Evolutionary conservation across 2,329 filamentous ascomycete species (phyloP), one percentile per base, ranked within the genome.

Genomic region (Fusarium staphyleae): DNA sequence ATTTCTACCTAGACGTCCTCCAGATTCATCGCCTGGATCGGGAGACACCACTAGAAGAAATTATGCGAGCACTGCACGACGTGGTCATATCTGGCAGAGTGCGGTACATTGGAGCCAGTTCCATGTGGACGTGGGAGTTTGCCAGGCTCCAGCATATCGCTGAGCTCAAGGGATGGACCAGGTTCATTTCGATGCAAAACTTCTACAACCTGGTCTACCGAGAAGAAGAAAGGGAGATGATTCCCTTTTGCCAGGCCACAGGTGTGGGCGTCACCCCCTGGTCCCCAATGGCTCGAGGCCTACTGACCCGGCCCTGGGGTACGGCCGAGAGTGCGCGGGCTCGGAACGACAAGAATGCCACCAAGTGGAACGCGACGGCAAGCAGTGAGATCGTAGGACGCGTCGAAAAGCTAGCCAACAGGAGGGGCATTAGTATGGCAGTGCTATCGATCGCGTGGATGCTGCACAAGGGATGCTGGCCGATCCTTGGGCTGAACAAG

Each of bases 371-470:
- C 26, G 55, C 55, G 12, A 48, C 53, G 15, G 62, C 50, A 3
- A 68, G 52, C 46, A 33, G 48, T 34, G 58, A 60, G 36, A 64
- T 71, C 54, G 55, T 73, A 57, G 55, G 68, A 62, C 52, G 69
- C 42, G 61, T 74, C 5, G 77, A 85, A 69, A 79, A 87, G 69
- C 62, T 87, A 18, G 82, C 84, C 1, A 75, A 78, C 64, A 83
- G 83, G 74, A 78, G 79, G 59, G 78, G 74, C 2, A 79, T 81
- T 70, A 81, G 77, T 60, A 88, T 89, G 80, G 81, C 82, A 48
- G 81, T 86, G 59, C 81, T 90, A 18, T 81, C 86, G 1, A 77
- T 87, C 48, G 85, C 85, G 3, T 90, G 87, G 86, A 78, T 80
- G 57, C 72, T 81, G 65, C 76, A 78, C 57, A 75, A 79, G 36